phyloP scores from a whole-genome alignment of 352 stramenopile genomes.

The Plasmopara halstedii region DNA sequence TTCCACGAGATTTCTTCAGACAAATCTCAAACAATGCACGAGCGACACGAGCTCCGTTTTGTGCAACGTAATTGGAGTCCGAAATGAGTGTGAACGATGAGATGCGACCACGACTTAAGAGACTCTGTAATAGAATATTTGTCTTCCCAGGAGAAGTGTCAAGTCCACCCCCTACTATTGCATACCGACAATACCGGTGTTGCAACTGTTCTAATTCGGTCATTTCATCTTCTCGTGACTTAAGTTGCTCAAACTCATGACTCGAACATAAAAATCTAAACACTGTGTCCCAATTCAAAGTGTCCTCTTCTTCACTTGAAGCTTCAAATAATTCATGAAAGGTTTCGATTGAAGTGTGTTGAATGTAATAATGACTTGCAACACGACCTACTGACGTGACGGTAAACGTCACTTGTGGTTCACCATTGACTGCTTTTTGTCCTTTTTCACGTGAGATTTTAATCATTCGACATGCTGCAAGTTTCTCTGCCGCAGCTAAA shows the following conservation, averaged over 20 bases:
- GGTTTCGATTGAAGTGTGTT: constrained; percentile 94
- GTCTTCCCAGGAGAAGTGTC: constrained; percentile 93
- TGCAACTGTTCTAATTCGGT: constrained; percentile 91
- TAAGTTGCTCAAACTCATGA: constrained; percentile 95
- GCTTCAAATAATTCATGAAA: constrained; percentile 94
- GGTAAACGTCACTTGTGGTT: constrained; percentile 64
- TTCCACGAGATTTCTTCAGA: constrained; percentile 84
- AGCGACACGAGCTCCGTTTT: constrained; percentile 96
- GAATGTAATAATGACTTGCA: constrained; percentile 99
- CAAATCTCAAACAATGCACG: constrained; percentile 99
- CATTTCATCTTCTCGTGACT: constrained; percentile 94
- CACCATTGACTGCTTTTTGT: constrained; percentile 15
- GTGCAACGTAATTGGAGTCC: constrained; percentile 99
- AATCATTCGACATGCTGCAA: constrained; percentile 76
- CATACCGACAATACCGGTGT: constrained; percentile 80
- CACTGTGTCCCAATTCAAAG: constrained; percentile 61
- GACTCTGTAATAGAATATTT: constrained; percentile 93
- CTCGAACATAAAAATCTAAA: constrained; percentile 68
- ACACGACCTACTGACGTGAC: constrained; percentile 96
- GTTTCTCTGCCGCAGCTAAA: constrained; percentile 66
- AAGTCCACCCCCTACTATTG: constrained; percentile 87
- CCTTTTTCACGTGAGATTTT: constrained; percentile 62
- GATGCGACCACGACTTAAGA: constrained; percentile 72
- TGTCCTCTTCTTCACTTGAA: constrained; percentile 40
- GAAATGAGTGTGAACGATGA: constrained; percentile 96